These are phyloP conservation scores for Zoysia pacifica DNA, from an alignment of 176 grass and related monocot genomes.

Conservation along the genomic window DNA sequence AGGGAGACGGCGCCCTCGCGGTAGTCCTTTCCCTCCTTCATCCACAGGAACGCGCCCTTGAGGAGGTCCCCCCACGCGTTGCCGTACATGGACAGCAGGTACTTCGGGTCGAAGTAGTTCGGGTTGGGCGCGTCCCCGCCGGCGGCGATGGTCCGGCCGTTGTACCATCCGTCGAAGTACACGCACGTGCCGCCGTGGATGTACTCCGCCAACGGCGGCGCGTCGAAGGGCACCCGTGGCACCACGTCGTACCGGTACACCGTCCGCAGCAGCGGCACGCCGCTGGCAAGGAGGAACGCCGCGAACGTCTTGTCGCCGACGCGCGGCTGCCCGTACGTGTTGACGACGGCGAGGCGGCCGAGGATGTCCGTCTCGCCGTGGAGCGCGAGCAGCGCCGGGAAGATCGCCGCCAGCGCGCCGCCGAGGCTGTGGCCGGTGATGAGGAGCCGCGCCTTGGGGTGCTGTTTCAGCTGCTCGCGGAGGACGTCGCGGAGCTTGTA, in stretches of 20 bases:
- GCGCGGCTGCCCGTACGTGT: slow-evolving; percentile 77
- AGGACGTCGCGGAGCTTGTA: slow-evolving; percentile 65
- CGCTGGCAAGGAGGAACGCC: slow-evolving; percentile 10
- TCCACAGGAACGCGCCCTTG: slow-evolving; percentile 51
- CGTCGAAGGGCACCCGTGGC: slow-evolving; percentile 66
- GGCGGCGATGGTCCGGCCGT: slow-evolving; percentile 35
- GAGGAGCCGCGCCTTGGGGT: slow-evolving; percentile 51
- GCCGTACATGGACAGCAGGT: slow-evolving; percentile 47
- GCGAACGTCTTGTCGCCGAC: slow-evolving; percentile 60
- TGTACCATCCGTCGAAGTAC: slow-evolving; percentile 77
- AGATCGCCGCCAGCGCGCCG: slow-evolving; percentile 69
- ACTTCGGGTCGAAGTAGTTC: slow-evolving; percentile 66
- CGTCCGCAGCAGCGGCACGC: slow-evolving; percentile 22
- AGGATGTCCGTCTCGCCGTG: slow-evolving; percentile 57
- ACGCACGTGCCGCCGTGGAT: slow-evolving; percentile 56
- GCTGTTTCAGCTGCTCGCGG: slow-evolving; percentile 35
- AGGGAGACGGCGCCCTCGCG: slow-evolving; percentile 53
- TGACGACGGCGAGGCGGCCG: slow-evolving; percentile 20
- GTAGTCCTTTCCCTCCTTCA: slow-evolving; percentile 53
- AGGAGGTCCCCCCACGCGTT: slow-evolving; percentile 57
- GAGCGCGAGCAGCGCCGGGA: slow-evolving; percentile 61
- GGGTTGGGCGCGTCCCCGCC: slow-evolving; percentile 63
- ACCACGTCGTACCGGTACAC: slow-evolving; percentile 90
- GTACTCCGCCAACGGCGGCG: slow-evolving; percentile 37
- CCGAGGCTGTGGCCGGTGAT: slow-evolving; percentile 90